phyloP scores from a whole-genome alignment of 2,329 filamentous ascomycete species.

The Hirsutella rhossiliensis region DNA sequence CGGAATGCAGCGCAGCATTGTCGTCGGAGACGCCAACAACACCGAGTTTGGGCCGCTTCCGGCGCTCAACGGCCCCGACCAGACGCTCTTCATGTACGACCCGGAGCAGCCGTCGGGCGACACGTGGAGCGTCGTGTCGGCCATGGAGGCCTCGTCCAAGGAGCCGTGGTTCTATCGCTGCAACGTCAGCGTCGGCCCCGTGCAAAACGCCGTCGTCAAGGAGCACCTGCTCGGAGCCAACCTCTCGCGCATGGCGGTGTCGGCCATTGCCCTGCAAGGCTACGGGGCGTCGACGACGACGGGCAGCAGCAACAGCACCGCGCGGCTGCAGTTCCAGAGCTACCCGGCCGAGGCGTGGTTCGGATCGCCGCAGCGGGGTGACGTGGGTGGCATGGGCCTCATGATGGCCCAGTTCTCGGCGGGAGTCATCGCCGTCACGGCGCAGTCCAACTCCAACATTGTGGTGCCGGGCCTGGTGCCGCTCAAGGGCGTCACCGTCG shows the following conservation, averaged over 20 bases:
- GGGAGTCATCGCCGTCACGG: slow-evolving; percentile 21
- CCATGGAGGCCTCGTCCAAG: slow-evolving; percentile 23
- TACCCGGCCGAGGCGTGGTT: slow-evolving; percentile 29
- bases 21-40: slow-evolving; percentile 12
- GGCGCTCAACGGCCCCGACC: slow-evolving; percentile 15
- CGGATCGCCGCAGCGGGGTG: slow-evolving; percentile 20
- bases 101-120: slow-evolving; percentile 9
- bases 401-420: slow-evolving; percentile 22
- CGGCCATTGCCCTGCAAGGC: slow-evolving; percentile 28
- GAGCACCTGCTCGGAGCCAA: slow-evolving; percentile 22
- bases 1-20: slow-evolving; percentile 14
- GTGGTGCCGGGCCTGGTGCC: slow-evolving; percentile 16
- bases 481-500: slow-evolving; percentile 16
- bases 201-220: slow-evolving; percentile 20
- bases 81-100: slow-evolving; percentile 25
- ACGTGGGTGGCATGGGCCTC: slow-evolving; percentile 19
- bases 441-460: slow-evolving; percentile 16
- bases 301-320: slow-evolving; percentile 10
- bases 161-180: slow-evolving; percentile 29
- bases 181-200: slow-evolving; percentile 21
- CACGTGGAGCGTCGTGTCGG: slow-evolving; percentile 17
- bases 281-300: slow-evolving; percentile 15
- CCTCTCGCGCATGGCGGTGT: slow-evolving; percentile 20
- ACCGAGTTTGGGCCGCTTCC: slow-evolving; percentile 11
- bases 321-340: slow-evolving; percentile 19